phyloP scores from a whole-genome alignment of 1,284 basidiomycete genomes.

The Mycosarcoma mackinlayi region DNA sequence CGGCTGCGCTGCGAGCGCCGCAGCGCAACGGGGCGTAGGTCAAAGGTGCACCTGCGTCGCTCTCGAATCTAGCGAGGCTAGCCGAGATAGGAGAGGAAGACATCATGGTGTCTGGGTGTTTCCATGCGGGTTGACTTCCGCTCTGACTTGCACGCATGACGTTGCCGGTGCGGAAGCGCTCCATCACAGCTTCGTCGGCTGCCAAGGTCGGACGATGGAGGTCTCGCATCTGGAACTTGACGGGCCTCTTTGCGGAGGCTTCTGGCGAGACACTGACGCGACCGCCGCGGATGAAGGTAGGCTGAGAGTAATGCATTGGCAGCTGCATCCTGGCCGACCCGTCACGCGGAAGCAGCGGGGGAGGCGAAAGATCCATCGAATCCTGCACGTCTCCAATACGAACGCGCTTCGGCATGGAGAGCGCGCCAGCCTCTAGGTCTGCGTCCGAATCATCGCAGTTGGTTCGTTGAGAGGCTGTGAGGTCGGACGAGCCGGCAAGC shows the following conservation, averaged over 20 bases:
- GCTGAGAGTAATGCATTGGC: constrained; percentile 42
- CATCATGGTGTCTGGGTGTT: constrained; percentile 17
- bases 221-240: constrained; percentile 30
- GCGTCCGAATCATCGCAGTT: constrained; percentile 37
- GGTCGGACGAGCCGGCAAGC: neutral
- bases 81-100: constrained; percentile 42
- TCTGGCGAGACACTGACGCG: constrained; percentile 50
- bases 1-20: constrained; percentile 8
- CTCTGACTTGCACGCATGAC: constrained; percentile 11
- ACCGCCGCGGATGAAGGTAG: constrained; percentile 48
- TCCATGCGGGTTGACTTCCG: constrained; percentile 11
- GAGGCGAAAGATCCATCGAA: constrained; percentile 38
- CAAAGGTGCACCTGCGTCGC: constrained; percentile 20
- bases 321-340: constrained; percentile 33
- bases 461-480: neutral
- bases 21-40: constrained; percentile 28
- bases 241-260: constrained; percentile 25
- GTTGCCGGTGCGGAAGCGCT: constrained; percentile 10
- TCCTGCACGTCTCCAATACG: constrained; percentile 24
- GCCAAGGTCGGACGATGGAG: constrained; percentile 3
- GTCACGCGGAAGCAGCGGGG: constrained; percentile 46
- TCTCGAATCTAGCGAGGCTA: constrained; percentile 33
- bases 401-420: constrained; percentile 17
- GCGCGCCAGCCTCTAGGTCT: constrained; percentile 11
- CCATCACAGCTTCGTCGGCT: neutral